Evolutionary conservation across 2,329 filamentous ascomycete species (phyloP), one percentile per base, ranked within the genome.

Genomic region (Aspergillus alliaceus): DNA sequence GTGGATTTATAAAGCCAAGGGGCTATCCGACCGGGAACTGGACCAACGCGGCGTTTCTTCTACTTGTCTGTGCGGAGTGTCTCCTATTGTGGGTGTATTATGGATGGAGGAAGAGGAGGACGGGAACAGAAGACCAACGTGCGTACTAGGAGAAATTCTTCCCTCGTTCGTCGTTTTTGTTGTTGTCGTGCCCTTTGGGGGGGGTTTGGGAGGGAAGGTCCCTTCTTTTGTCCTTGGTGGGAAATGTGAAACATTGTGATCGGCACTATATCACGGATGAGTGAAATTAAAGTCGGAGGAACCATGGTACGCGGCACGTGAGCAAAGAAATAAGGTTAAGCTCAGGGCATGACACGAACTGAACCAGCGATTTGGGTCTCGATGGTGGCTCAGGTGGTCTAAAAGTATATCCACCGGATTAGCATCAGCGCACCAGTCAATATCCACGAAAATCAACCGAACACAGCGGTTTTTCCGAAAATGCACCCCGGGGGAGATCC

Each of bases 1-100:
- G 1, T 91, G 87, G 87, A 90, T 90, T 59, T 90, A 90, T 73
- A 88, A 87, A 66, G 78, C 83, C 1, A 74, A 73, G 64, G 9
- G 88, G 88, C 0, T 90, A 89, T 68, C 86, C 86, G 0, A 90
- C 87, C 0, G 88, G 88, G 0, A 87, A 90, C 67, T 89, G 85
- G 84, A 82, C 81, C 4, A 88, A 89, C 67, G 85, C 84, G 2
- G 85, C 75, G 11, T 71, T 88, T 62, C 65, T 88, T 39, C 75
- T 88, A 12, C 81, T 87, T 58, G 85, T 87, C 0, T 77, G 81
- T 1, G 78, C 75, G 0, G 84, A 84, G 1, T 82, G 84, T 56
- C 65, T 85, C 5, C 74, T 78, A 4, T 65, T 90, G 60, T 76
- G 85, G 52, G 27, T 81, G 15, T 86, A 83, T 63, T 89, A 89